A percentile compares a stretch with the other conserved stretches of the same genome.
Evolutionary conservation across 352 stramenopile genomes (phyloP).

Genomic region (Nothophytophthora sp.): DNA sequence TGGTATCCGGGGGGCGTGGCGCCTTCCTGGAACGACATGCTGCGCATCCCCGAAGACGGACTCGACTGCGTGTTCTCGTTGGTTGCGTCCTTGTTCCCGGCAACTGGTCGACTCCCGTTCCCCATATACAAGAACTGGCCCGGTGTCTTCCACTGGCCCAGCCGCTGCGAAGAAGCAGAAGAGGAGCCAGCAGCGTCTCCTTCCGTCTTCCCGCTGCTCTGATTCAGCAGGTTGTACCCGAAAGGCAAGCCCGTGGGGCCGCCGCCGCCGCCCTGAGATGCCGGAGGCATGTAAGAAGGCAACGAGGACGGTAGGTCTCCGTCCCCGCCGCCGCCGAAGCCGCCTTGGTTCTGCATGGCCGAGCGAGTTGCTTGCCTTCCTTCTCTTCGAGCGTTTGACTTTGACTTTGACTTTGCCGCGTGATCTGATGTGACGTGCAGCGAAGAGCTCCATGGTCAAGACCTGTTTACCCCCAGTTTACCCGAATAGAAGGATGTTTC

Average conservation of each 20-base stretch:
- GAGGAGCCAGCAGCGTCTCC: conserved; percentile 20
- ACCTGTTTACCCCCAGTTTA: too few species aligned
- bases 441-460: too few species aligned
- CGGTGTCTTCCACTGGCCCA: conserved; percentile 65
- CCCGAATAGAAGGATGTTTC: too few species aligned
- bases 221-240: conserved; percentile 35
- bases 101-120: conserved; percentile 9
- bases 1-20: conserved; percentile 9
- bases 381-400: too few species aligned
- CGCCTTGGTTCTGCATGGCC: conserved; percentile 29
- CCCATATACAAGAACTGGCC: conserved; percentile 57
- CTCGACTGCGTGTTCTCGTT: conserved; percentile 25
- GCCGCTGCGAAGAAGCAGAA: conserved; percentile 2
- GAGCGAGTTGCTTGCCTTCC: too few species aligned
- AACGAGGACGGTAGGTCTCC: conserved; percentile 72
- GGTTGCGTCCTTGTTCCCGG: neutral
- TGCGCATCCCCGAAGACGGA: conserved; percentile 58
- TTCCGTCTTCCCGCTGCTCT: conserved; percentile 25
- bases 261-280: conserved; percentile 11
- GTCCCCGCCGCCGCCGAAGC: conserved; percentile 19
- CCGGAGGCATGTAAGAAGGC: conserved; percentile 68
- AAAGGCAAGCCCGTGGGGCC: conserved; percentile 19
- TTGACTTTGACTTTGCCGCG: too few species aligned
- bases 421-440: too few species aligned
- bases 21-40: conserved; percentile 66